Evolutionary conservation across 2,329 filamentous ascomycete species (phyloP).

Genomic region (Botrytis hyacinthi): DNA sequence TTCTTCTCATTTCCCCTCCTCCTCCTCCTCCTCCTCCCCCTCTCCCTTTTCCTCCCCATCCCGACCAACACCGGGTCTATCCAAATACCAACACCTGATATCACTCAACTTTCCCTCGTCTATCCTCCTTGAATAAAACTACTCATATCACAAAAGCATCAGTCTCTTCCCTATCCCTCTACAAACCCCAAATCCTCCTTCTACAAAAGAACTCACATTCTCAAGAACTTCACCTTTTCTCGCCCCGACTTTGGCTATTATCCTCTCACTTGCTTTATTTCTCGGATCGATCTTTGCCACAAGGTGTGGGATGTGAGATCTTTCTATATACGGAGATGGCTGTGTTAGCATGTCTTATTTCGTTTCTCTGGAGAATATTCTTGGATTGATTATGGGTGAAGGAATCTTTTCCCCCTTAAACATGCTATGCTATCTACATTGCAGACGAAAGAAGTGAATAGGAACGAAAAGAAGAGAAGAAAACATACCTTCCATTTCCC

Average conservation of each 20-base stretch:
- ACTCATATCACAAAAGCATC: neutral
- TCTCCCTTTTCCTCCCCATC: neutral
- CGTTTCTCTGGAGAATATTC: too few relatives aligned
- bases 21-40: neutral
- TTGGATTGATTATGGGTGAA: neutral
- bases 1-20: neutral
- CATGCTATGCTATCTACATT: neutral
- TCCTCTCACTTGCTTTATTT: constrained; percentile 26
- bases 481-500: constrained; percentile 25
- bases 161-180: neutral
- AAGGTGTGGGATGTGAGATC: constrained; percentile 26
- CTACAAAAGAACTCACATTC: neutral
- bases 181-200: neutral
- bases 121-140: neutral
- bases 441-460: neutral
- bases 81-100: constrained; percentile 29
- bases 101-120: constrained; percentile 22
- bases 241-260: constrained; percentile 27
- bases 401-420: neutral
- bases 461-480: neutral
- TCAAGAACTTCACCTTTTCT: constrained; percentile 24
- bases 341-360: neutral
- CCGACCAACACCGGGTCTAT: constrained; percentile 24
- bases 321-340: constrained; percentile 15
- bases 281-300: constrained; percentile 29